Evolutionary conservation across 139 green algal genomes (phyloP), one percentile per base, ranked within the genome.

Genomic region (Pleodorina starrii): DNA sequence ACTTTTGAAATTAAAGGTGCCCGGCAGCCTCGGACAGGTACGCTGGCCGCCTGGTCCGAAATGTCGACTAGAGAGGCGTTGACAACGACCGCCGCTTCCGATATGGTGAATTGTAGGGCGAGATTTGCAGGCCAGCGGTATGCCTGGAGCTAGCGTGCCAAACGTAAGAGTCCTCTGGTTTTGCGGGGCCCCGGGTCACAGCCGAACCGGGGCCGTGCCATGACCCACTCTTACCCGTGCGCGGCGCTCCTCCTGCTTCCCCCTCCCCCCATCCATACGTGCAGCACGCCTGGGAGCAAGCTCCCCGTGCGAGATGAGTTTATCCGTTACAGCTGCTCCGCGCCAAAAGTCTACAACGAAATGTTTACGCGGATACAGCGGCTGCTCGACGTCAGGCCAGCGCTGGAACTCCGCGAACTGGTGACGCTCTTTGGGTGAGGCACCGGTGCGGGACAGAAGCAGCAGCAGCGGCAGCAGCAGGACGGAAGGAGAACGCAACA

Each of bases 371-470:
- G 66, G 40, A 69, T 88, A 42, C 82, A 88, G 82, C 82, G 82
- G 29, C 66, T 88, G 21, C 32, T 88, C 35, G 82, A 88, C 35
- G 66, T 88, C 16, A 44, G 82, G 10, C 82, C 82, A 10, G 82
- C 68, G 44, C 60, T 88, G 44, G 82, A 88, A 16, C 66, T 88
- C 6, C 44, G 66, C 10, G 44, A 79, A 44, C 82, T 88, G 0
- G 82, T 88, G 32, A 88, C 82, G n/a, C 46, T 88, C 10, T 88
- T 88, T 29, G 82, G 82, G 81, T 87, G 42, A 75, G 80, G 0
- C 40, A 19, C 63, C 2, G 17, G n/a, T 36, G 11, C 27, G 11
- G 63, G 32, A 66, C 21, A 9, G 2, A 66, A 66, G 54, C 54
- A 27, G 21, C 54, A 66, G 17, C 17, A 17, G 14, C 54, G 25